phyloP scores from a whole-genome alignment of 2,329 filamentous ascomycete species.

The Tolypocladium guangdongense region DNA sequence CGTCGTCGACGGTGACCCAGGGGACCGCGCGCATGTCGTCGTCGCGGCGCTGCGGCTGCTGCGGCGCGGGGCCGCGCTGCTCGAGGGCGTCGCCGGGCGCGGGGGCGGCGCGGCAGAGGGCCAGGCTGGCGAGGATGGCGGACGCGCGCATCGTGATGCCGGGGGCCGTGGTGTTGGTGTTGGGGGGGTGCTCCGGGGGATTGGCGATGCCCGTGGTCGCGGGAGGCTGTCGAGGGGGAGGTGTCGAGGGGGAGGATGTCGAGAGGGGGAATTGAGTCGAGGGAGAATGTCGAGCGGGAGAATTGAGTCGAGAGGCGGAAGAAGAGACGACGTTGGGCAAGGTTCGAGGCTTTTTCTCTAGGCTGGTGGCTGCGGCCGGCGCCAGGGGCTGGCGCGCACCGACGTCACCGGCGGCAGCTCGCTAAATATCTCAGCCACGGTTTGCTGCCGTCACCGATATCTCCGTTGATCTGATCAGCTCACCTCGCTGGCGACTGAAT shows the following conservation, averaged over 20 bases:
- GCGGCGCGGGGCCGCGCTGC: background rate
- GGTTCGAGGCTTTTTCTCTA: background rate
- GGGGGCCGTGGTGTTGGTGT: background rate
- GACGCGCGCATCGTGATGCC: background rate
- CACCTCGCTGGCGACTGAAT: no score
- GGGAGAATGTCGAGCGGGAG: background rate
- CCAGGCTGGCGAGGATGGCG: background rate
- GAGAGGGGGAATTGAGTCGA: no score
- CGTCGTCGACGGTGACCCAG: constrained; percentile 41
- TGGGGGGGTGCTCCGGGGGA: no score
- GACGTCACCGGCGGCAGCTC: no score
- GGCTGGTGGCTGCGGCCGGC: background rate
- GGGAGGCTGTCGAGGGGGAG: no score
- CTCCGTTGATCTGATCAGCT: no score
- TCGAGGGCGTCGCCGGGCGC: constrained; percentile 2
- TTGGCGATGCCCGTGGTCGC: no score
- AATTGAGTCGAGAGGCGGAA: background rate
- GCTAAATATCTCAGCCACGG: no score
- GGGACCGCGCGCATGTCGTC: constrained; percentile 25
- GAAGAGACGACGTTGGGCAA: background rate
- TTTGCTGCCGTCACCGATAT: no score
- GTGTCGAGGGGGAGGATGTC: no score
- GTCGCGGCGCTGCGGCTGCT: background rate
- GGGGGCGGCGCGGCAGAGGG: constrained; percentile 2
- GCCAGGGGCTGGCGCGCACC: no score